Evolutionary conservation across 2,329 filamentous ascomycete genomes (phyloP).

Genomic region (Trichothecium roseum): DNA sequence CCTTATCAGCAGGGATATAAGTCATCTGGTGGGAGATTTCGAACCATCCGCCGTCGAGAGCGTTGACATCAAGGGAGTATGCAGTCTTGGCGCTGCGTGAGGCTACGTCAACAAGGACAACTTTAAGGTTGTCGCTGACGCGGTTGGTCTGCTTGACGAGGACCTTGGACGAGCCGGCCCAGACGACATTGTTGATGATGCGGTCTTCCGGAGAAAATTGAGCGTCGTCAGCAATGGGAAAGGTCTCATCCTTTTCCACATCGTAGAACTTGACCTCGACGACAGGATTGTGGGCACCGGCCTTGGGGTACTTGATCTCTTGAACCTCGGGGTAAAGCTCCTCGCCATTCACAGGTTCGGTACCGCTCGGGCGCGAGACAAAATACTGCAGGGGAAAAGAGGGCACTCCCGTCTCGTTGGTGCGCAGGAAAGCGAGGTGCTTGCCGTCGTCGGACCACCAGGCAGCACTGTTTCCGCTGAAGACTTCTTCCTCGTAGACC

Average conservation of each 20-base stretch:
- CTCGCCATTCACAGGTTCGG: conserved; percentile 52
- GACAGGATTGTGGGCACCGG: conserved; percentile 84
- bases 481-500: conserved; percentile 71
- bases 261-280: conserved; percentile 88
- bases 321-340: conserved; percentile 86
- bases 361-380: conserved; percentile 72
- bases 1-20: conserved; percentile 75
- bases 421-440: conserved; percentile 83
- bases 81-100: conserved; percentile 67
- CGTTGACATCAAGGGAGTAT: conserved; percentile 65
- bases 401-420: conserved; percentile 85
- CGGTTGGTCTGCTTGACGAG: conserved; percentile 89
- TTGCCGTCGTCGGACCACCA: conserved; percentile 94
- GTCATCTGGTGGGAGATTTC: conserved; percentile 81
- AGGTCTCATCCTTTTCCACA: conserved; percentile 63
- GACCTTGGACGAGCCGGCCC: conserved; percentile 71
- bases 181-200: conserved; percentile 86
- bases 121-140: conserved; percentile 81
- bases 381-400: conserved; percentile 94
- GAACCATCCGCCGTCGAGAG: conserved; percentile 94
- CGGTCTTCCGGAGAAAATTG: conserved; percentile 74
- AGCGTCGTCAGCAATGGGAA: conserved; percentile 65
- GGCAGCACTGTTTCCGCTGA: conserved; percentile 67
- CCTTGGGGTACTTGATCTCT: conserved; percentile 95
- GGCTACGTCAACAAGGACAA: conserved; percentile 74